Conservation (phyloP, 1,284 basidiomycete species). For the Trichosporon sp. region DNA sequence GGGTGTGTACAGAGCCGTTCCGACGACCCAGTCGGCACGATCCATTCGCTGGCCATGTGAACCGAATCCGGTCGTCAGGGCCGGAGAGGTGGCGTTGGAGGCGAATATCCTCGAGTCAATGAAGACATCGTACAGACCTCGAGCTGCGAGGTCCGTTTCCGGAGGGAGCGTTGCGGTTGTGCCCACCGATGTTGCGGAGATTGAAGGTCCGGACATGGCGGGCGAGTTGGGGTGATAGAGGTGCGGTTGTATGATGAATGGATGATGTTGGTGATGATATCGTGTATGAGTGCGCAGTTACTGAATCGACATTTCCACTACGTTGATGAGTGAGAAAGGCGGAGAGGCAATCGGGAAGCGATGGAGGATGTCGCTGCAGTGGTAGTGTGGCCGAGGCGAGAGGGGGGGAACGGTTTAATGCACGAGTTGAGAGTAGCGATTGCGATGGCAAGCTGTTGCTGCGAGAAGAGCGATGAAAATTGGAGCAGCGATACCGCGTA, state of each 20-base stretch:
- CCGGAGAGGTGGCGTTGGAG: not conserved
- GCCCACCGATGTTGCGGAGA: not conserved
- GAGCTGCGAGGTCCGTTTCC: not conserved
- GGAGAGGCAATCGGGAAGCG: not conserved
- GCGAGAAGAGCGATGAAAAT: not conserved
- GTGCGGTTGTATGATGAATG: not conserved
- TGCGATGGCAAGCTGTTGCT: too few relatives aligned
- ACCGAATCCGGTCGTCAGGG: not conserved
- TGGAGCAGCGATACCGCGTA: not conserved
- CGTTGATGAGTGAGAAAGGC: not conserved
- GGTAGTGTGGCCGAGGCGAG: not conserved
- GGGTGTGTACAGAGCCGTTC: conserved; percentile 13
- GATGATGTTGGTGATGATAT: not conserved
- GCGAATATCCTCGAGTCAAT: not conserved
- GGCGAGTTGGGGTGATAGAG: not conserved
- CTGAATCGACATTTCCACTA: not conserved
- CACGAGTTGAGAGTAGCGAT: too few relatives aligned
- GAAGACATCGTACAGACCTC: not conserved
- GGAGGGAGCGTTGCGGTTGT: not conserved
- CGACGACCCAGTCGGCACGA: conserved; percentile 8
- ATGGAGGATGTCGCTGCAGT: not conserved
- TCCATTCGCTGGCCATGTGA: not conserved
- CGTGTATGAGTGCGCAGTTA: not conserved
- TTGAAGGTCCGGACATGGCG: not conserved
- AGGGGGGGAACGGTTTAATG: too few relatives aligned